Base-by-base conservation (phyloP, 805 yeast species). In the Cyberlindnera americana region DNA sequence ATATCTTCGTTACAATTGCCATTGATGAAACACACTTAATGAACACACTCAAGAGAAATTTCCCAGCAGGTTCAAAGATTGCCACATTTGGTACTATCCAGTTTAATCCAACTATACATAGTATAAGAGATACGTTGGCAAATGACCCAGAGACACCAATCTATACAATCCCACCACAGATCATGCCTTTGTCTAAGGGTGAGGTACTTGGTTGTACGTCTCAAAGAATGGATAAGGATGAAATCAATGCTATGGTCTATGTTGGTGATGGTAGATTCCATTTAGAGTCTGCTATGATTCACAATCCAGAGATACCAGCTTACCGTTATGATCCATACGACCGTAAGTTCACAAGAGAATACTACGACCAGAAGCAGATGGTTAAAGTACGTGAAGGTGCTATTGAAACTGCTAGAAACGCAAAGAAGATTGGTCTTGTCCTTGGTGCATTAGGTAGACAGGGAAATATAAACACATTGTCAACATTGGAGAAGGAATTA, bases 181-280 rank as follows among this genome's bases (percentile, higher is more conserved):
- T 87, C 10, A 77, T 76, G 70, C 99, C 99, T 0, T 64, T 93
- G 5, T 89, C 97, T 2, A 88, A 86, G 54, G 99, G 98, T 40
- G 99, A 93, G 59, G 96, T 93, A 0, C 67, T 93, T 13, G 99
- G 99, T 0, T 93, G 99, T 60, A 93, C 99, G 0, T 88, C 97
- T 1, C 91, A 95, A 19, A 67, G 85, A 44, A 64, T 93, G 29
- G 81, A 81, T 48, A 69, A 73, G 17, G 70, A 71, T 5, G 81
- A 78, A 30, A 72, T 75, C 24, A 78, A 80, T 52, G 95, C 90
- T 0, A 87, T 90, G 83, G 73, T 93, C 3, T 93, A 91, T 55
- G 70, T 93, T 17, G 99, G 99, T 24, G 99, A 93, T 62, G 99
- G 99, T 12, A 67, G 99, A 36, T 93, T 93, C 65, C 99, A 93